Conservation (phyloP, 208 protist genomes). For the Lotmaria passim region DNA sequence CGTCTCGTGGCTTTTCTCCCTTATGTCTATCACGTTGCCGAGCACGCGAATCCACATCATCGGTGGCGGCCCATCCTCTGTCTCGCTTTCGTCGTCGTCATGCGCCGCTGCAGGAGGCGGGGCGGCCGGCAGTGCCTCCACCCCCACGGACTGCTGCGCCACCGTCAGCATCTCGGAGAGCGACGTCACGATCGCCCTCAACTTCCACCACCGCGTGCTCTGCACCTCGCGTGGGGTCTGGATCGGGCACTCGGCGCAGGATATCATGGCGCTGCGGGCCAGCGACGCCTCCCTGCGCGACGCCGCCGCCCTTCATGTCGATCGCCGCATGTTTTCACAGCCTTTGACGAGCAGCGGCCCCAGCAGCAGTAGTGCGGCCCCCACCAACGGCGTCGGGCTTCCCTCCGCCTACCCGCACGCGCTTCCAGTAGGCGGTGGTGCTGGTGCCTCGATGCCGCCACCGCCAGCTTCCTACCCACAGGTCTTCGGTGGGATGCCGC, state of each 20-base stretch:
- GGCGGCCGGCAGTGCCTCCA: too few relatives aligned
- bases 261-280: constrained; percentile 28
- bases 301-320: constrained; percentile 24
- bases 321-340: constrained; percentile 29
- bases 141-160: constrained; percentile 22
- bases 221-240: constrained; percentile 35
- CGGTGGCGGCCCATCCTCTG: constrained; percentile 6
- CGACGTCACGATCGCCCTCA: constrained; percentile 39
- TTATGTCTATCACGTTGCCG: constrained; percentile 31
- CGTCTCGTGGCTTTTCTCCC: constrained; percentile 60
- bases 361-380: background rate
- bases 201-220: constrained; percentile 38
- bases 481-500: constrained; percentile 24
- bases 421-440: background rate
- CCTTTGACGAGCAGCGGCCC: background rate
- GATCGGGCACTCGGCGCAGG: constrained; percentile 33
- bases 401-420: background rate
- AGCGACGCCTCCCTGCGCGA: constrained; percentile 32
- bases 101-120: too few relatives aligned
- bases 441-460: constrained; percentile 3
- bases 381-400: background rate
- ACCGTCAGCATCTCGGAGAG: constrained; percentile 19
- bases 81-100: too few relatives aligned
- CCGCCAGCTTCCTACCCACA: constrained; percentile 15
- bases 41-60: constrained; percentile 26